phyloP scores from a whole-genome alignment of 2,329 filamentous ascomycete genomes.

The Claviceps purpurea region DNA sequence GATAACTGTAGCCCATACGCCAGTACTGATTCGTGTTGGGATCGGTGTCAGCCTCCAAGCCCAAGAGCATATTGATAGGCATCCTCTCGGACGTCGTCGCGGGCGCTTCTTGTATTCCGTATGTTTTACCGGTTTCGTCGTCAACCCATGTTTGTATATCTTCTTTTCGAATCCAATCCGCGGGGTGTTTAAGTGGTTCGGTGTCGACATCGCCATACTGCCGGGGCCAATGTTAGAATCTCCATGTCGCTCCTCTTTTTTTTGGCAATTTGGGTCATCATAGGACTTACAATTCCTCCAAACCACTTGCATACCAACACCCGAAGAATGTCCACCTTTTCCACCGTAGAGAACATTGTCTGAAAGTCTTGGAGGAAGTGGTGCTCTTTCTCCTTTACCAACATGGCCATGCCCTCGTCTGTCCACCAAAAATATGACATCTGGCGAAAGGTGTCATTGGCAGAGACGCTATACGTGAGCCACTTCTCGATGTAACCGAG shows the following conservation, averaged over 20 bases:
- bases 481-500: conserved; percentile 12
- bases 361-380: conserved; percentile 8
- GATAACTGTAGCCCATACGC: conserved; percentile 15
- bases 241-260: background rate
- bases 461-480: conserved; percentile 8
- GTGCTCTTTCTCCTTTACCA: conserved; percentile 10
- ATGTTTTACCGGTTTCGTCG: conserved; percentile 7
- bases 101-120: conserved; percentile 4
- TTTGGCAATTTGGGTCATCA: background rate
- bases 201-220: conserved; percentile 14
- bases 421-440: conserved; percentile 16
- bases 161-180: conserved; percentile 9
- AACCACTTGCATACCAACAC: conserved; percentile 11
- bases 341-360: conserved; percentile 10
- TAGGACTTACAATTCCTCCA: conserved; percentile 12
- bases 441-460: conserved; percentile 2
- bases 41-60: conserved; percentile 13
- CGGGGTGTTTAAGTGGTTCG: conserved; percentile 12
- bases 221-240: background rate
- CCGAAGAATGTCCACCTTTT: conserved; percentile 13
- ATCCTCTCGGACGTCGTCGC: background rate
- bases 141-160: conserved; percentile 12
- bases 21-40: conserved; percentile 11
- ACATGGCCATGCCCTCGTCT: conserved; percentile 9
- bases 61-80: conserved; percentile 13